Base-by-base conservation (phyloP, 176 grass and related monocot genomes). In the Triticum urartu region DNA sequence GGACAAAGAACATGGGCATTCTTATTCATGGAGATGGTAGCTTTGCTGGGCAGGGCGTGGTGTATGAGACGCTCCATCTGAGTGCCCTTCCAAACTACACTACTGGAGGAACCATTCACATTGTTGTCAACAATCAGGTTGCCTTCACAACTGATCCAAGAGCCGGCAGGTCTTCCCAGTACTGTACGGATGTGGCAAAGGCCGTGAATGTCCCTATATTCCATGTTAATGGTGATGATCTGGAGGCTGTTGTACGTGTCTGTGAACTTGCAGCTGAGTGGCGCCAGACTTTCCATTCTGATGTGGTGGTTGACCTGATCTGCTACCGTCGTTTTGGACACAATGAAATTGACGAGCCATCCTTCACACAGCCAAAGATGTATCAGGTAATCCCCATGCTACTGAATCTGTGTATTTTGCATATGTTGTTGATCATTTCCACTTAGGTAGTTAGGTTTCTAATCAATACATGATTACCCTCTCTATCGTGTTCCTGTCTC, bases 271-370 rank as follows among this genome's bases (percentile, higher is more conserved):
- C 95, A 45, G 93, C 95, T 58, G 93, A 98, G 81, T 98, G 95
- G 95, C 91, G 95, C 9, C 95, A 98, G 74, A 98, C 83, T 11
- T 98, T 93, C 70, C 95, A 98, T 79, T 95, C 93, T 72, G 95
- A 98, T 47, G 95, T 98, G 7, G 95, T 98, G 7, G 88, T 98
- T 1, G 95, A 98, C 75, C 82, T 98, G 33, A 91, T 98, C 63
- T 98, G 95, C 64, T 98, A 98, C 62, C 86, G 95, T 42, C 87
- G 95, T 70, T 95, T 98, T 64, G 95, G 95, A 7, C 95, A 98
- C 67, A 98, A 98, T 52, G 95, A 98, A 89, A 98, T 98, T 18
- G 95, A 98, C 59, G 95, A 98, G 43, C 95, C 95, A n/a, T 98
- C 95, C 56, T 98, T 98, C 81, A 98, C 95, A 32, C 95, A 98